phyloP scores from a whole-genome alignment of 2,329 filamentous ascomycete species.

The Diaporthe citrichinensis region DNA sequence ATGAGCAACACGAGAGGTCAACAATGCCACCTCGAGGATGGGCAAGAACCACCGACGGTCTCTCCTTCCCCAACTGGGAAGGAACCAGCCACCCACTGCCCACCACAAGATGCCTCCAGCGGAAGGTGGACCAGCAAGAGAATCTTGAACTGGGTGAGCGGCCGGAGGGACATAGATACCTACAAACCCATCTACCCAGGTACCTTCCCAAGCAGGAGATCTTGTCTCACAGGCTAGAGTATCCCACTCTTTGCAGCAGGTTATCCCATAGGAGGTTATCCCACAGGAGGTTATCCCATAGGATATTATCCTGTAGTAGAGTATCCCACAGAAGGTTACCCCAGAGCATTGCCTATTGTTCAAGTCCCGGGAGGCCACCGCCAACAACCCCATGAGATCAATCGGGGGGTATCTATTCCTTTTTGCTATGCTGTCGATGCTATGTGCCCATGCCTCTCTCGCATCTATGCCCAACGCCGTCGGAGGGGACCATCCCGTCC shows the following conservation, averaged over 20 bases:
- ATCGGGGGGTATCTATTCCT: conserved; percentile 31
- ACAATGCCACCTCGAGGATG: background rate
- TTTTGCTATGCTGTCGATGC: conserved; percentile 32
- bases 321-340: no score
- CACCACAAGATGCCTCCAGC: background rate
- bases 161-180: no score
- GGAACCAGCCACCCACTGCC: background rate
- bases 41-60: background rate
- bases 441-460: background rate
- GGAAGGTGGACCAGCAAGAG: background rate
- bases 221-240: no score
- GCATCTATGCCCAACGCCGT: conserved; percentile 18
- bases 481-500: background rate
- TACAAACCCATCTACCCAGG: background rate
- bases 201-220: background rate
- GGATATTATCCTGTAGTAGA: no score
- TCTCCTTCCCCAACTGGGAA: background rate
- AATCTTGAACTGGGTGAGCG: no score
- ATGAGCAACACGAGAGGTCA: background rate
- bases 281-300: no score
- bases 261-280: no score
- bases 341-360: no score
- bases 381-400: conserved; percentile 20
- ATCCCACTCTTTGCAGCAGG: no score
- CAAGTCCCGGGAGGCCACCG: background rate